Base-by-base conservation (phyloP, 768 basidiomycete species). In the Tylopilus sp. region DNA sequence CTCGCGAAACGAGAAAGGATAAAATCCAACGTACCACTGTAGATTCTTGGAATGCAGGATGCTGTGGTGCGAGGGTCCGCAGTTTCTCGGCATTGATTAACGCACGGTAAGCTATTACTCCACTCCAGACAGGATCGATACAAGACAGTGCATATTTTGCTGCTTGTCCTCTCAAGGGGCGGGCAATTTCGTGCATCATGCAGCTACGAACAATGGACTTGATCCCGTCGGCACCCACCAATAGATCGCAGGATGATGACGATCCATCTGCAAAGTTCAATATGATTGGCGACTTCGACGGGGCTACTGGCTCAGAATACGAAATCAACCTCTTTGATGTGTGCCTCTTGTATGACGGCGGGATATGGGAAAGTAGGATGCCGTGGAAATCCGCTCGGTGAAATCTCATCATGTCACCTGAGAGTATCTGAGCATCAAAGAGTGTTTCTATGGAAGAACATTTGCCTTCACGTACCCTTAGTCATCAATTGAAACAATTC, bases 301-400 rank as follows among this genome's bases (percentile, higher is more conserved):
- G 65, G 56, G 78, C 77, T 4, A 55, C 63, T n/a, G 51, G 69
- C 55, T 83, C 81, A 5, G 57, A 65, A 61, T 83, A 88, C 1
- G 79, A 77, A 47, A 73, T 71, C 21, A 88, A 74, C 15, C 81
- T 82, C 63, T 85, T 88, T 13, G 73, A 74, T 47, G 77, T 80
- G 50, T 78, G 70, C 6, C 76, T 72, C 44, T 68, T 72, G 59
- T 74, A 79, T 3, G 73, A 69, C 15, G 73, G 59, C 1, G 78
- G 71, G 25, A 87, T 65, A 50, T 72, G 71, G 38, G 70, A 65
- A 9, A 88, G 72, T 48, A 89, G 73, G 2, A 75, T 77, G 20
- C 70, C 66, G 50, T 87, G 85, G 58, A 88, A 85, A 57, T 86
- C 83, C 21, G 84, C 75, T 15, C 87, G 80, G 65, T 86, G 86